phyloP scores from a whole-genome alignment of 2,329 filamentous ascomycete species.

The Aspergillus calidoustus region DNA sequence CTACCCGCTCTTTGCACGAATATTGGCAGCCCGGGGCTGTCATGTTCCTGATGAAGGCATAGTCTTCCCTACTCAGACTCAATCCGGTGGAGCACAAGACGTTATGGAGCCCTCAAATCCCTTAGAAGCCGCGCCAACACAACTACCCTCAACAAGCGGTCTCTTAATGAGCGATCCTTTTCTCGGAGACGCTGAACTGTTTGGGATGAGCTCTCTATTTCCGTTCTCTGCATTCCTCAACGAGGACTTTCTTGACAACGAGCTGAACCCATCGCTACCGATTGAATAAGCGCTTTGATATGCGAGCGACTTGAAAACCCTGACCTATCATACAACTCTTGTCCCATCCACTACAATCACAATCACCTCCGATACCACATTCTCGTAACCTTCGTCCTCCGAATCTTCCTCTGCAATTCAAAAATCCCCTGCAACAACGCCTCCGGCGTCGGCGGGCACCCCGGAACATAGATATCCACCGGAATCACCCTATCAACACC shows the following conservation, averaged over 20 bases:
- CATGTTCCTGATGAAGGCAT: not conserved
- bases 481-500: conserved; percentile 80
- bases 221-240: conserved; percentile 5
- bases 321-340: not conserved
- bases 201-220: not conserved
- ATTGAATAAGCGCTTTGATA: not conserved
- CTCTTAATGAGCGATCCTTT: not conserved
- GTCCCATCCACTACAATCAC: not conserved
- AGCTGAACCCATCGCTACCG: not conserved
- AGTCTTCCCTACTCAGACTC: not conserved
- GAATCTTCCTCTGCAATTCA: conserved; percentile 77
- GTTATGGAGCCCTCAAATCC: not conserved
- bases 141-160: not conserved
- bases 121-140: not conserved
- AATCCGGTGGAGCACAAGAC: not conserved
- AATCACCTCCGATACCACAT: conserved; percentile 54
- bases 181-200: not conserved
- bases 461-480: conserved; percentile 80
- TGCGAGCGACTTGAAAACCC: not conserved
- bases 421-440: conserved; percentile 67
- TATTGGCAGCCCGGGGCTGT: conserved; percentile 8
- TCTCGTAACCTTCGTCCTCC: conserved; percentile 53
- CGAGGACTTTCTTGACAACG: not conserved
- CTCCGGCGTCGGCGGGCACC: conserved; percentile 64
- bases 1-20: conserved; percentile 12